Evolutionary conservation across 306 rosid species (phyloP).

Genomic region (Medicago lupulina): DNA sequence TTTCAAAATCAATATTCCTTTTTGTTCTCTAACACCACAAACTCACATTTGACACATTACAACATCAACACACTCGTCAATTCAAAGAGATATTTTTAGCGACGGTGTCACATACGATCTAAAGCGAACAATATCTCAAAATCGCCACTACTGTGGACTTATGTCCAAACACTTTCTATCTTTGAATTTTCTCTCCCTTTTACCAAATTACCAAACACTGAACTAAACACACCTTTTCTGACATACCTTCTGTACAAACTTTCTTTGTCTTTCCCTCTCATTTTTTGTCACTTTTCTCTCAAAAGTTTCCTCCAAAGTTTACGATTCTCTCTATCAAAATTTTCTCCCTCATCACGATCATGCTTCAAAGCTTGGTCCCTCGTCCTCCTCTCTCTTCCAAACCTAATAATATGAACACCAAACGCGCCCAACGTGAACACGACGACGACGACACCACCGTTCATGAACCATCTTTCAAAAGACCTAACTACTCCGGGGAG

Average conservation of each 20-base stretch:
- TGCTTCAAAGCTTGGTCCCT: slow-evolving; percentile 92
- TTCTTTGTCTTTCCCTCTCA: slow-evolving; percentile 51
- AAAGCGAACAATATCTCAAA: too few species aligned
- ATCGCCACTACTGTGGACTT: too few species aligned
- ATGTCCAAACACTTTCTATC: background rate
- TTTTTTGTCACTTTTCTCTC: slow-evolving; percentile 61
- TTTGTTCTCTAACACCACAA: too few species aligned
- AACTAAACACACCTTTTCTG: slow-evolving; percentile 44
- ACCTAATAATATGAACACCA: slow-evolving; percentile 65
- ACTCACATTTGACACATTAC: too few species aligned
- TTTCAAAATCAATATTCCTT: too few species aligned
- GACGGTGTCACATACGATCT: too few species aligned
- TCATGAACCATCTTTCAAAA: slow-evolving; percentile 52
- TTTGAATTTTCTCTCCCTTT: slow-evolving; percentile 43
- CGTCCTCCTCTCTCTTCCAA: slow-evolving; percentile 60
- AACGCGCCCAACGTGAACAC: slow-evolving; percentile 62
- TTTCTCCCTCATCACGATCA: slow-evolving; percentile 54
- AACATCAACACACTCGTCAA: too few species aligned
- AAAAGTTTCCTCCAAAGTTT: slow-evolving; percentile 52
- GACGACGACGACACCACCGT: slow-evolving; percentile 40
- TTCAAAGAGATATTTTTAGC: too few species aligned
- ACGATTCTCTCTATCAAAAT: slow-evolving; percentile 49
- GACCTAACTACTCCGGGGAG: slow-evolving; percentile 54
- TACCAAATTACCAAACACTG: slow-evolving; percentile 52
- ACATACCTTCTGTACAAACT: slow-evolving; percentile 55